These are phyloP conservation scores for Neonectria neomacrospora DNA, from an alignment of 2,329 filamentous ascomycete species.

Conservation along the genomic window DNA sequence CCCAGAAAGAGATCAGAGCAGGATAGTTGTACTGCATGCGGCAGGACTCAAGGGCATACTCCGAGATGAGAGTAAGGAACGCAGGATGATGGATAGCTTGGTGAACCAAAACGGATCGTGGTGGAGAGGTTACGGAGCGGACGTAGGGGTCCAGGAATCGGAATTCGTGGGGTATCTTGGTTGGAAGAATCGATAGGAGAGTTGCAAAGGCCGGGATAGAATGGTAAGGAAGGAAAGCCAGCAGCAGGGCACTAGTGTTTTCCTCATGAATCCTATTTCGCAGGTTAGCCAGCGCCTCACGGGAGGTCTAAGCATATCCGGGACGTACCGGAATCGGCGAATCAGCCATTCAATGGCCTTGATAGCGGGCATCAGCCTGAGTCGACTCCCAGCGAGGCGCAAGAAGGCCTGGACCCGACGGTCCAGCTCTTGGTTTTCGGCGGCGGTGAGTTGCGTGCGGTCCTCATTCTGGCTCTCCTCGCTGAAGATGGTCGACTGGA, in stretches of 20 bases:
- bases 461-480: conserved; percentile 93
- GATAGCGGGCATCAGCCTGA: conserved; percentile 87
- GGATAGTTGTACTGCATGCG: conserved; percentile 78
- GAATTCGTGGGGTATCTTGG: conserved; percentile 78
- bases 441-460: conserved; percentile 81
- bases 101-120: conserved; percentile 84
- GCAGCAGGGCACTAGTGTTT: conserved; percentile 80
- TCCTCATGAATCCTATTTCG: conserved; percentile 82
- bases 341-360: conserved; percentile 97
- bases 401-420: conserved; percentile 83
- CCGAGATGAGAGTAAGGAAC: conserved; percentile 81
- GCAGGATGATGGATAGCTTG: conserved; percentile 81
- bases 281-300: conserved; percentile 19
- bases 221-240: conserved; percentile 94
- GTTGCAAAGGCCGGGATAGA: conserved; percentile 85
- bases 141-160: conserved; percentile 90
- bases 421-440: conserved; percentile 86
- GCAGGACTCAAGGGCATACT: conserved; percentile 80
- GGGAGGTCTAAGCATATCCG: not conserved
- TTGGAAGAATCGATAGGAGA: conserved; percentile 85
- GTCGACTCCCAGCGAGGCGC: conserved; percentile 77
- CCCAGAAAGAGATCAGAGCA: conserved; percentile 89
- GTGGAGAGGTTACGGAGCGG: conserved; percentile 77
- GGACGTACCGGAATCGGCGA: conserved; percentile 81
- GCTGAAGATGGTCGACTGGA: conserved; percentile 85